phyloP scores from a whole-genome alignment of 2,329 filamentous ascomycete species.

The Penicillium sp. region DNA sequence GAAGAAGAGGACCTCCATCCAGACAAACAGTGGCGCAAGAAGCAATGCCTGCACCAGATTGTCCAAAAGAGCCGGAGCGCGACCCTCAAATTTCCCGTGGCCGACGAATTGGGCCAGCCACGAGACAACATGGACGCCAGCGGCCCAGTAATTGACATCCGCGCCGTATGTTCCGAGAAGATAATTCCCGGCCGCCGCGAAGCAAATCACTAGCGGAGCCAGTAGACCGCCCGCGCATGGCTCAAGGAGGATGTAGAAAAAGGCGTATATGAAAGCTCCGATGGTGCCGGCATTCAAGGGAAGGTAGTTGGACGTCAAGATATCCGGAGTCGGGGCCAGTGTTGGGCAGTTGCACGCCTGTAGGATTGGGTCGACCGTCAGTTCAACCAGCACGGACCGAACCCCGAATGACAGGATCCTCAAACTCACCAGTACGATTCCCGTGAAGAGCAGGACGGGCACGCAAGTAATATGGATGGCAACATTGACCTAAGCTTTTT shows the following conservation, averaged over 20 bases:
- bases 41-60: slow-evolving; percentile 89
- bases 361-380: not conserved
- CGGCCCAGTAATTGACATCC: slow-evolving; percentile 59
- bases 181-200: slow-evolving; percentile 70
- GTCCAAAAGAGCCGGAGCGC: slow-evolving; percentile 82
- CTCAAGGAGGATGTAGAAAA: slow-evolving; percentile 84
- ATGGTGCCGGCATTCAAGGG: slow-evolving; percentile 56
- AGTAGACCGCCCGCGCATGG: slow-evolving; percentile 80
- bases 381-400: not conserved
- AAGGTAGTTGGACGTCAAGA: slow-evolving; percentile 51
- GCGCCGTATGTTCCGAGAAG: slow-evolving; percentile 59
- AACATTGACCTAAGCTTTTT: slow-evolving; percentile 51
- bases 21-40: slow-evolving; percentile 91
- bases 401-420: not conserved
- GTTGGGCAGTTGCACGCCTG: slow-evolving; percentile 53
- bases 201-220: slow-evolving; percentile 67
- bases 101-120: slow-evolving; percentile 92
- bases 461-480: slow-evolving; percentile 60
- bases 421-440: slow-evolving; percentile 52
- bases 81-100: slow-evolving; percentile 80
- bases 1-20: slow-evolving; percentile 90
- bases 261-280: slow-evolving; percentile 58
- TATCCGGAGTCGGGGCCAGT: slow-evolving; percentile 49
- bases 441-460: slow-evolving; percentile 55
- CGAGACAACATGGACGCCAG: slow-evolving; percentile 62